A percentile compares a stretch with the other conserved stretches of the same genome.
phyloP scores from a whole-genome alignment of 2,329 filamentous ascomycete species.

The Penicillium sp. region DNA sequence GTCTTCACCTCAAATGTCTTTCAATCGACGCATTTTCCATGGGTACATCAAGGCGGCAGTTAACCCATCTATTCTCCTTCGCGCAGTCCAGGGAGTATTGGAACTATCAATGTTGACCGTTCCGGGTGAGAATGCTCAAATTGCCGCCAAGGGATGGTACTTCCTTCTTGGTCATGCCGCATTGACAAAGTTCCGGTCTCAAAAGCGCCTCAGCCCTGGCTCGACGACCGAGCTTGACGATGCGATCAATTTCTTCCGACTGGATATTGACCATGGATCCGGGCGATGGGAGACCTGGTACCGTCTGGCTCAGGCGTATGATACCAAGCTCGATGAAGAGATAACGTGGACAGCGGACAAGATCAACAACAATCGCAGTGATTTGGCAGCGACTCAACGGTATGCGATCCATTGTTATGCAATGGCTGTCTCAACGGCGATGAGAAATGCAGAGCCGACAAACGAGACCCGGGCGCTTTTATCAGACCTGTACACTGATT shows the following conservation, averaged over 20 bases:
- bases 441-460: constrained; percentile 61
- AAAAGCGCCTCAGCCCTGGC: constrained; percentile 78
- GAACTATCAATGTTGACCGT: constrained; percentile 75
- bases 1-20: constrained; percentile 78
- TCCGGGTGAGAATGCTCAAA: constrained; percentile 68
- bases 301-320: constrained; percentile 82
- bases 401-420: constrained; percentile 81
- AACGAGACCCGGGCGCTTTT: constrained; percentile 62
- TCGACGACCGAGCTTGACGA: constrained; percentile 85
- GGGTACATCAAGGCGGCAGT: constrained; percentile 83
- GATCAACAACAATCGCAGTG: constrained; percentile 79
- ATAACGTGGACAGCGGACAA: constrained; percentile 91
- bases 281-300: constrained; percentile 93
- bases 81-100: constrained; percentile 78
- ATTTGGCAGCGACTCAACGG: constrained; percentile 77
- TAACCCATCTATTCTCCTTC: constrained; percentile 78
- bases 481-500: constrained; percentile 71
- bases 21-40: constrained; percentile 83
- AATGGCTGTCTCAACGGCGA: constrained; percentile 69
- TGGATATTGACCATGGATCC: constrained; percentile 81
- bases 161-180: constrained; percentile 88
- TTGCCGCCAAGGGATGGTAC: constrained; percentile 88
- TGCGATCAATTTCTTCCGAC: constrained; percentile 77
- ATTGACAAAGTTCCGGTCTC: constrained; percentile 79
- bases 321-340: constrained; percentile 84